A percentile compares a stretch with the other conserved stretches of the same genome.
Evolutionary conservation across 495 filamentous ascomycete genomes (phyloP).

Genomic region (Penicillium pancosmium): DNA sequence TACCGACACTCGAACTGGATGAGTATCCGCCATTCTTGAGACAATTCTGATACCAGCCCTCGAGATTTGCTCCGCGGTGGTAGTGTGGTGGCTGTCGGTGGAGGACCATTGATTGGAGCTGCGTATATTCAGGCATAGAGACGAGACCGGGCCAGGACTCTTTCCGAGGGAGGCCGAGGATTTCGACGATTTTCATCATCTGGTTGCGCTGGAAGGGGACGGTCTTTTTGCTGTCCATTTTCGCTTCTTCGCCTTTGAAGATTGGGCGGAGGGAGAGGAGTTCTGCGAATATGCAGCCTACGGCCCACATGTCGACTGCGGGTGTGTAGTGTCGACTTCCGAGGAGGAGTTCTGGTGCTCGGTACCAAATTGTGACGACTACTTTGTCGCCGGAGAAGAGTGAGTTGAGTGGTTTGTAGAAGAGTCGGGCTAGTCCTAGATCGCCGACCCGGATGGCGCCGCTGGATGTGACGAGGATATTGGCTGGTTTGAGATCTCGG

Average conservation of each 20-base stretch:
- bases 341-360: conserved; percentile 90
- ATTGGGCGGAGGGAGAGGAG: conserved; percentile 88
- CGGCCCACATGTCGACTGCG: conserved; percentile 95
- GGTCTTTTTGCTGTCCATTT: conserved; percentile 97
- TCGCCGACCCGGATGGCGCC: conserved; percentile 95
- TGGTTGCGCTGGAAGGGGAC: conserved; percentile 98
- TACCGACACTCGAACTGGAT: conserved; percentile 46
- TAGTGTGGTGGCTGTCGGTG: conserved; percentile 43
- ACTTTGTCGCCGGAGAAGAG: conserved; percentile 97
- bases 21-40: conserved; percentile 62
- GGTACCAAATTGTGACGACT: conserved; percentile 99
- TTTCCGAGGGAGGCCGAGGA: conserved; percentile 87
- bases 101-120: conserved; percentile 66
- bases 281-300: conserved; percentile 98
- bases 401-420: conserved; percentile 88
- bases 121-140: conserved; percentile 78
- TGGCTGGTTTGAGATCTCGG: conserved; percentile 94
- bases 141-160: conserved; percentile 84
- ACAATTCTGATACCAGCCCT: conserved; percentile 66
- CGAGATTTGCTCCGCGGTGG: conserved; percentile 54
- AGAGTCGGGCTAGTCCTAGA: conserved; percentile 86
- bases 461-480: conserved; percentile 93
- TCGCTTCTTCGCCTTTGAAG: conserved; percentile 98
- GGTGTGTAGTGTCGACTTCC: conserved; percentile 93
- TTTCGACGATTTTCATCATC: conserved; percentile 97